Percentiles rank a stretch among this genome's conserved stretches.
These are phyloP conservation scores for Syzygium oleosum DNA, from an alignment of 345 rosid genomes.

Conservation along the genomic window DNA sequence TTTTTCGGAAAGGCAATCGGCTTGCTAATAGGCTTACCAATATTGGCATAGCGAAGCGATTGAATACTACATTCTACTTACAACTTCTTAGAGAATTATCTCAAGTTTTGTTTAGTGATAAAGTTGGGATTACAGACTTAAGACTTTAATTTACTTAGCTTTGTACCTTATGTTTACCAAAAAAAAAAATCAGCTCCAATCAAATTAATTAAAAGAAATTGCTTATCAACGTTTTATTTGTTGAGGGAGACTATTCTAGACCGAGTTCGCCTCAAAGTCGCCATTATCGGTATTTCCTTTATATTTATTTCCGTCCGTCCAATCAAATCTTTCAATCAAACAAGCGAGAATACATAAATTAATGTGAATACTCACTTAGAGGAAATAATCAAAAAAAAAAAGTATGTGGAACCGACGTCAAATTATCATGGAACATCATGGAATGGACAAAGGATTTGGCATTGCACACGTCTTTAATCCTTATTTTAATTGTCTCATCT, in stretches of 20 bases:
- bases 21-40: too few species aligned
- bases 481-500: not conserved
- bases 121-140: too few species aligned
- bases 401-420: not conserved
- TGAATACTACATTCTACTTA: too few species aligned
- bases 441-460: not conserved
- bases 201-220: not conserved
- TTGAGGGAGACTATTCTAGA: not conserved
- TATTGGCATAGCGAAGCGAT: too few species aligned
- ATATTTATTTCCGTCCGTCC: not conserved
- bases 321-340: not conserved
- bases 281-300: not conserved
- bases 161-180: too few species aligned
- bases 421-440: not conserved
- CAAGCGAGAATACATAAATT: not conserved
- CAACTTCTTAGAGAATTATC: too few species aligned
- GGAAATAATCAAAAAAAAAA: not conserved
- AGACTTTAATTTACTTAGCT: too few species aligned
- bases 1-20: too few species aligned
- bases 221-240: not conserved
- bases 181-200: not conserved
- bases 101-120: too few species aligned
- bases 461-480: not conserved
- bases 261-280: not conserved
- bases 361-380: not conserved